These are phyloP conservation scores for Thermochaetoides thermophila DNA, from an alignment of 495 filamentous ascomycete species.

Conservation along the genomic window DNA sequence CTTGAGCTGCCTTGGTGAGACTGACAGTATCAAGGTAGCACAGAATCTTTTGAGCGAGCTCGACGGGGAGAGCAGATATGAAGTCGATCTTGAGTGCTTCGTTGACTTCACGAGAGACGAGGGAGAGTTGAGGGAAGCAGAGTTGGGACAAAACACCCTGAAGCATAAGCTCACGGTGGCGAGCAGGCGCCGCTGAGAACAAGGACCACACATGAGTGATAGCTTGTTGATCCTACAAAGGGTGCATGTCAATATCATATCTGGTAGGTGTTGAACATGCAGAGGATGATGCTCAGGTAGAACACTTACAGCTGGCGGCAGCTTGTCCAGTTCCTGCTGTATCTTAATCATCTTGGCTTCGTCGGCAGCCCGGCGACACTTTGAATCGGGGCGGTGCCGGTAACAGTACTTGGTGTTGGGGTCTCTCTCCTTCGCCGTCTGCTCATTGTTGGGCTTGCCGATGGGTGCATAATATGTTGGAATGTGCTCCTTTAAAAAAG, in stretches of 20 bases:
- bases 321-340: conserved; percentile 69
- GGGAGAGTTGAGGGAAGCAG: conserved; percentile 93
- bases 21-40: conserved; percentile 88
- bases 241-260: too few relatives aligned
- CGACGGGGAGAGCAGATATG: conserved; percentile 69
- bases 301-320: conserved; percentile 48
- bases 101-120: conserved; percentile 69
- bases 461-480: conserved; percentile 67
- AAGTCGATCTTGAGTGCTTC: conserved; percentile 96
- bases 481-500: conserved; percentile 76
- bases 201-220: conserved; percentile 95
- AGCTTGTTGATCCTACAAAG: conserved; percentile 48
- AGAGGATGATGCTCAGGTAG: neutral
- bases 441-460: conserved; percentile 30
- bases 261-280: neutral
- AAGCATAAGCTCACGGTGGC: conserved; percentile 88
- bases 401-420: conserved; percentile 90
- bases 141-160: conserved; percentile 90
- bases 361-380: conserved; percentile 82
- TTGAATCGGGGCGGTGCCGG: conserved; percentile 83
- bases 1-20: conserved; percentile 94
- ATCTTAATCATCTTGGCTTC: conserved; percentile 92
- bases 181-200: conserved; percentile 87
- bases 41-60: conserved; percentile 85
- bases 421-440: conserved; percentile 30